phyloP scores from a whole-genome alignment of 495 filamentous ascomycete genomes.

The Penicillium herquei region DNA sequence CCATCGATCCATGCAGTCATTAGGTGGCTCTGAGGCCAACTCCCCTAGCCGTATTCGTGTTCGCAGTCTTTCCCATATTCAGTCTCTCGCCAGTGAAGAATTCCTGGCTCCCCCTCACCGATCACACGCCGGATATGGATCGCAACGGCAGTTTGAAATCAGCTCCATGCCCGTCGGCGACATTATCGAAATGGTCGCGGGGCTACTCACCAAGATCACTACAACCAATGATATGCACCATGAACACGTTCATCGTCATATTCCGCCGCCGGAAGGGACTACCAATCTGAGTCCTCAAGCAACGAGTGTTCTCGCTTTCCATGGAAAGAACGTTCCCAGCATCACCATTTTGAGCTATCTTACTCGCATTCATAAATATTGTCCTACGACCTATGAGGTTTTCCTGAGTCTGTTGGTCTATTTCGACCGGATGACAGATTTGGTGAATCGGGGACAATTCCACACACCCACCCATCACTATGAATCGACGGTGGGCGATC shows the following conservation, averaged over 20 bases:
- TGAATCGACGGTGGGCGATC: slow-evolving; percentile 15
- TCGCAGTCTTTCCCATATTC: slow-evolving; percentile 82
- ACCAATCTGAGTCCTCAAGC: slow-evolving; percentile 72
- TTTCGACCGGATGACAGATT: slow-evolving; percentile 98
- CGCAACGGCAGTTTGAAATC: slow-evolving; percentile 78
- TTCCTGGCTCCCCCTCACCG: slow-evolving; percentile 53
- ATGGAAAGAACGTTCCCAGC: slow-evolving; percentile 96
- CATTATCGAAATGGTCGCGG: slow-evolving; percentile 99
- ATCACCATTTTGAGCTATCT: slow-evolving; percentile 97
- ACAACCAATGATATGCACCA: slow-evolving; percentile 95
- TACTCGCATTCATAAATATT: slow-evolving; percentile 97
- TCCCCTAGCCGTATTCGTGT: slow-evolving; percentile 79
- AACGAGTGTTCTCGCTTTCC: slow-evolving; percentile 94
- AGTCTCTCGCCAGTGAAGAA: slow-evolving; percentile 79
- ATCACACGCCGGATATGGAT: slow-evolving; percentile 48
- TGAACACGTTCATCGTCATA: slow-evolving; percentile 71
- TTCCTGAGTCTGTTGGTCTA: slow-evolving; percentile 95
- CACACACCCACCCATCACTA: slow-evolving; percentile 31
- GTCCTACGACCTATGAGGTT: slow-evolving; percentile 97
- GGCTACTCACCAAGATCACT: slow-evolving; percentile 96
- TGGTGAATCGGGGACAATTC: slow-evolving; percentile 76
- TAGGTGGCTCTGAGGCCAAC: slow-evolving; percentile 52
- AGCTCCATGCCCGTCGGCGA: slow-evolving; percentile 96
- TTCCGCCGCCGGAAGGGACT: slow-evolving; percentile 64
- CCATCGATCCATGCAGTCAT: slow-evolving; percentile 46